These are phyloP conservation scores for Camelina hispida DNA, from an alignment of 345 rosid species.

Conservation along the genomic window DNA sequence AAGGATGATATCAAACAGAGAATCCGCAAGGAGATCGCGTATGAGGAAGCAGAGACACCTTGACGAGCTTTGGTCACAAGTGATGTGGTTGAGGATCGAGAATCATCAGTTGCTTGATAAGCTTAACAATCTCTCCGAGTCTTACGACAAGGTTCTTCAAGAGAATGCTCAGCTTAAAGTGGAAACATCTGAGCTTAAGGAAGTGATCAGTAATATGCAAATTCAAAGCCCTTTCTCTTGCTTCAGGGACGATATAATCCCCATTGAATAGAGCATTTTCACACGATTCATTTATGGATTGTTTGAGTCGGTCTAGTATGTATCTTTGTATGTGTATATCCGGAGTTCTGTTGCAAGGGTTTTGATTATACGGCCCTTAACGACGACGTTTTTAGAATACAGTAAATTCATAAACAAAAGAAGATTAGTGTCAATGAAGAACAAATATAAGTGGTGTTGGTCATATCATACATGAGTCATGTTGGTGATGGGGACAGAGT, in stretches of 20 bases:
- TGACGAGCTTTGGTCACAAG: slow-evolving; percentile 95
- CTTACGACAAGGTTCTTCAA: slow-evolving; percentile 58
- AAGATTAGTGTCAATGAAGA: slow-evolving; percentile 33
- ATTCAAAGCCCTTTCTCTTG: slow-evolving; percentile 56
- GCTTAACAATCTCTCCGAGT: slow-evolving; percentile 64
- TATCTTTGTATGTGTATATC: slow-evolving; percentile 16
- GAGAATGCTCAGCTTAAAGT: slow-evolving; percentile 81
- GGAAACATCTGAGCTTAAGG: slow-evolving; percentile 66
- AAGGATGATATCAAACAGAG: slow-evolving; percentile 92
- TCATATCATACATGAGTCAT: slow-evolving; percentile 41
- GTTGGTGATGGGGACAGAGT: slow-evolving; percentile 32
- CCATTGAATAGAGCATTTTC: slow-evolving; percentile 34
- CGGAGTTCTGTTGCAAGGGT: slow-evolving; percentile 5
- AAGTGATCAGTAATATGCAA: slow-evolving; percentile 65
- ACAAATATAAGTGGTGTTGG: slow-evolving; percentile 37
- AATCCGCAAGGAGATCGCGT: slow-evolving; percentile 89
- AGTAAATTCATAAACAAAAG: slow-evolving; percentile 2
- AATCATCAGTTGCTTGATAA: slow-evolving; percentile 78
- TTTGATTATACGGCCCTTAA: background rate
- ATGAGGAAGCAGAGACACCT: slow-evolving; percentile 95
- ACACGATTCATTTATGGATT: slow-evolving; percentile 9
- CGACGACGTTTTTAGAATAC: slow-evolving; percentile 15
- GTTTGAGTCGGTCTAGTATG: background rate
- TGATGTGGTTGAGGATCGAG: slow-evolving; percentile 78
- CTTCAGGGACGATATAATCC: slow-evolving; percentile 52